Evolutionary conservation across 2,329 filamentous ascomycete genomes (phyloP).

Genomic region (Microdochium trichocladiopsis): DNA sequence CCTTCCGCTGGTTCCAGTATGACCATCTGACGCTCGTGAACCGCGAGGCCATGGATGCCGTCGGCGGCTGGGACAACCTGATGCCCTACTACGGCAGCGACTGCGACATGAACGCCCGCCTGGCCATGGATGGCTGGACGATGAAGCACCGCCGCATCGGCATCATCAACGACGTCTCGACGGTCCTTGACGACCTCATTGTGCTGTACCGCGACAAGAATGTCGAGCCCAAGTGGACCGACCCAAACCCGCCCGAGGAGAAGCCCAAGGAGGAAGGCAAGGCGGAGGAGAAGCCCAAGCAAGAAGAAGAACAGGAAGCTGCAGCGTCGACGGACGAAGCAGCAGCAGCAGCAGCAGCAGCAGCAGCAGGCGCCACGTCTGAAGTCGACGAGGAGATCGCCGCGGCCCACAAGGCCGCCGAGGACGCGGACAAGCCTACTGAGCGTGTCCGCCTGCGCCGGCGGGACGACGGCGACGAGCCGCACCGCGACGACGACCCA

Average conservation of each 20-base stretch:
- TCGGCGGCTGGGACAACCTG: slow-evolving; percentile 41
- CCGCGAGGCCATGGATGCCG: slow-evolving; percentile 30
- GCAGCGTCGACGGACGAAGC: too few species aligned
- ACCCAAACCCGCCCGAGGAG: slow-evolving; percentile 22
- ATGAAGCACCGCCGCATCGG: slow-evolving; percentile 23
- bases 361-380: not conserved
- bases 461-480: slow-evolving; percentile 2
- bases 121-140: slow-evolving; percentile 28
- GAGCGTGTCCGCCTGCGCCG: not conserved
- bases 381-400: not conserved
- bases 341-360: too few species aligned
- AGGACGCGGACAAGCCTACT: slow-evolving; percentile 2
- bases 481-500: slow-evolving; percentile 4
- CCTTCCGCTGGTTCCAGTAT: slow-evolving; percentile 29
- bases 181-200: slow-evolving; percentile 27
- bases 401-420: not conserved
- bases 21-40: slow-evolving; percentile 43
- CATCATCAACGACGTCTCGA: slow-evolving; percentile 30
- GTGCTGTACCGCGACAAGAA: slow-evolving; percentile 26
- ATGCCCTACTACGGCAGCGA: slow-evolving; percentile 44
- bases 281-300: slow-evolving; percentile 11
- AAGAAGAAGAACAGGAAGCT: slow-evolving; percentile 8
- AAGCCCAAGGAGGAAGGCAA: slow-evolving; percentile 1
- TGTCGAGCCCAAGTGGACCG: slow-evolving; percentile 18
- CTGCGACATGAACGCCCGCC: slow-evolving; percentile 36